Base-by-base conservation (phyloP, 441 rosid genomes). In the Croton setiger region DNA sequence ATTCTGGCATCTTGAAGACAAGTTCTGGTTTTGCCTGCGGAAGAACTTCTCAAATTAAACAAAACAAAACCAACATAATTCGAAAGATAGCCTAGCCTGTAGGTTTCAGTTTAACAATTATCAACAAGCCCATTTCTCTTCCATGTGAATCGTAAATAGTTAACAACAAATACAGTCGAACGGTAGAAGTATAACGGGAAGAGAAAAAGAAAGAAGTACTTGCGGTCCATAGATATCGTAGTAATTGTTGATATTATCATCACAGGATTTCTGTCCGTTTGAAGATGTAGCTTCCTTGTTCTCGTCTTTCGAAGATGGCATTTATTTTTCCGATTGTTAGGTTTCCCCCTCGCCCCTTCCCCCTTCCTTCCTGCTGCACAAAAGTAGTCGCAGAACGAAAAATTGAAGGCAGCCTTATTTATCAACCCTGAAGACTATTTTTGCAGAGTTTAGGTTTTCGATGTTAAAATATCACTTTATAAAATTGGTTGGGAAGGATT, bases 11-110 rank as follows among this genome's bases (percentile, higher is more conserved):
- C 71, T 87, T 90, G 83, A 89, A 84, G 68, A 78, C 83, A 73
- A 92, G 71, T 72, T 88, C 98, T 41, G 97, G 92, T 81, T 86
- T 90, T 18, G 90, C 98, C 99, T 95, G 87, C 71, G 75, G 71
- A 64, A 56, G 7, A 35, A 31, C 35, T 43, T 18, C 53, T 43
- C 44, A 13, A 54, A 6, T 41, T 23, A 17, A 31, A 1, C 12
- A n/a, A 63, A 51, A 20, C 37, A 72, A 49, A 52, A 36, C 57
- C 33, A 12, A 35, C 35, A 60, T 18, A 21, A 54, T 4, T 54
- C 12, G 5, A 8, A 15, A 33, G 7, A 21, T 23, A 54, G 23
- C 4, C n/a, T 51, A 51, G 12, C 8, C 12, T 2, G 31, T 9
- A 39, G 0, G 10, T 39, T 39, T 39, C 9, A n/a, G 20, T 17